These are phyloP conservation scores for Oenanthe sinensis DNA, from an alignment of 129 eudicot genomes.

Conservation along the genomic window DNA sequence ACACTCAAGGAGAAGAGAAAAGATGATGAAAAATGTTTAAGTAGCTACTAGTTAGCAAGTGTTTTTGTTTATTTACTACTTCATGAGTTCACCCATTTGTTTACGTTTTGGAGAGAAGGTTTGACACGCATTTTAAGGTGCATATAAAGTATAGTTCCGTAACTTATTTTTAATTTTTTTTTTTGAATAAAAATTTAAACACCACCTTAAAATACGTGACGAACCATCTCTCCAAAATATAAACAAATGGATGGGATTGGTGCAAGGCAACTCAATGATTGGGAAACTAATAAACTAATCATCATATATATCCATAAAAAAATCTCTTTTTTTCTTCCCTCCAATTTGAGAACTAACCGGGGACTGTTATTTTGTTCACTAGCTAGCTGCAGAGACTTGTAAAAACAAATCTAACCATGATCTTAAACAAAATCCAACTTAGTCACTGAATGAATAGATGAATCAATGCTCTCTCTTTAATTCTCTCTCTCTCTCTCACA, in stretches of 20 bases:
- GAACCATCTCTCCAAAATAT: too few relatives aligned
- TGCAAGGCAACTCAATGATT: slow-evolving; percentile 36
- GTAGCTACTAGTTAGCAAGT: not conserved
- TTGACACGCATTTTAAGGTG: too few relatives aligned
- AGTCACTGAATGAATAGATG: slow-evolving; percentile 15
- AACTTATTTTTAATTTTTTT: too few relatives aligned
- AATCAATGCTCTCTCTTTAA: slow-evolving; percentile 7
- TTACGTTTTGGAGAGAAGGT: too few relatives aligned
- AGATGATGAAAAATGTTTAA: not conserved
- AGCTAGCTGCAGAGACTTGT: slow-evolving; percentile 28
- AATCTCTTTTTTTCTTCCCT: slow-evolving; percentile 5
- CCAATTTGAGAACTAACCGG: slow-evolving; percentile 4
- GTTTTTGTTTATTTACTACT: not conserved
- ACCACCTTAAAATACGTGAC: too few relatives aligned
- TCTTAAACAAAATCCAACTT: slow-evolving; percentile 14
- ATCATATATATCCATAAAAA: not conserved
- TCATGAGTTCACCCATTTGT: too few relatives aligned
- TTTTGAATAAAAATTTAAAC: too few relatives aligned
- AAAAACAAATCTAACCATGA: slow-evolving; percentile 27
- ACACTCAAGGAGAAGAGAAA: not conserved
- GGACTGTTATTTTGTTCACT: slow-evolving; percentile 16
- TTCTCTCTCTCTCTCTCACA: not conserved
- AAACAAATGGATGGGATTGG: not conserved
- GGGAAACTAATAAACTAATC: slow-evolving; percentile 31
- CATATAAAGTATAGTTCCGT: too few relatives aligned